Percentiles rank a stretch among this genome's conserved stretches.
These are phyloP conservation scores for Mentha longifolia DNA, from an alignment of 257 asterid species.

Conservation along the genomic window DNA sequence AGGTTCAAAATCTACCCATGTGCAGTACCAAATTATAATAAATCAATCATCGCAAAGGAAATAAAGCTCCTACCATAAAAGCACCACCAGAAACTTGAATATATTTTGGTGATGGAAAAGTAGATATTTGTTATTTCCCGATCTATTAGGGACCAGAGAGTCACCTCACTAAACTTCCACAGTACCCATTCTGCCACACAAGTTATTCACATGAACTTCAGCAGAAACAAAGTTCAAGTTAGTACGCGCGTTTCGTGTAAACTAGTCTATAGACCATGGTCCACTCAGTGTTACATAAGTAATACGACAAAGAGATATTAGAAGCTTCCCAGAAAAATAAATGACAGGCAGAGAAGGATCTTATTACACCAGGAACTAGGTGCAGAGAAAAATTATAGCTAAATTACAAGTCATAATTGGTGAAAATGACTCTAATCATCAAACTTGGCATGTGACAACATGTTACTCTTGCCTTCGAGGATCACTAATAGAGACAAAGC, in stretches of 20 bases:
- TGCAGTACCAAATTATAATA: slow-evolving; percentile 34
- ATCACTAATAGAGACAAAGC: slow-evolving; percentile 27
- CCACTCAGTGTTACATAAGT: not conserved
- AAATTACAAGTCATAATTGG: slow-evolving; percentile 7
- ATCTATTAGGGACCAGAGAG: slow-evolving; percentile 27
- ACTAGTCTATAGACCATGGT: not conserved
- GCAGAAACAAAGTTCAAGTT: slow-evolving; percentile 1
- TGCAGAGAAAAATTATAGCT: slow-evolving; percentile 15
- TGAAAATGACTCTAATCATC: slow-evolving; percentile 24
- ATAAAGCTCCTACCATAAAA: slow-evolving; percentile 1
- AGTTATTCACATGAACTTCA: not conserved
- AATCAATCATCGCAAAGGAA: slow-evolving; percentile 22
- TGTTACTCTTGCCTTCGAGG: slow-evolving; percentile 33
- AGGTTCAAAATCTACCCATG: slow-evolving; percentile 33
- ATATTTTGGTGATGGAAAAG: slow-evolving; percentile 15
- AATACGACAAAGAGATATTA: not conserved
- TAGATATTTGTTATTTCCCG: slow-evolving; percentile 12
- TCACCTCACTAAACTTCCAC: slow-evolving; percentile 2
- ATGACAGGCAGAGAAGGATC: not conserved
- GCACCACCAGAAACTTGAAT: slow-evolving; percentile 27
- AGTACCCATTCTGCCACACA: slow-evolving; percentile 29
- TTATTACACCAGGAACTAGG: slow-evolving; percentile 9
- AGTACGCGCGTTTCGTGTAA: not conserved
- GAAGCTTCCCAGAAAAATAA: not conserved
- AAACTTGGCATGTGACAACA: slow-evolving; percentile 37